phyloP scores from a whole-genome alignment of 768 basidiomycete species.

The Panellus pusillus region DNA sequence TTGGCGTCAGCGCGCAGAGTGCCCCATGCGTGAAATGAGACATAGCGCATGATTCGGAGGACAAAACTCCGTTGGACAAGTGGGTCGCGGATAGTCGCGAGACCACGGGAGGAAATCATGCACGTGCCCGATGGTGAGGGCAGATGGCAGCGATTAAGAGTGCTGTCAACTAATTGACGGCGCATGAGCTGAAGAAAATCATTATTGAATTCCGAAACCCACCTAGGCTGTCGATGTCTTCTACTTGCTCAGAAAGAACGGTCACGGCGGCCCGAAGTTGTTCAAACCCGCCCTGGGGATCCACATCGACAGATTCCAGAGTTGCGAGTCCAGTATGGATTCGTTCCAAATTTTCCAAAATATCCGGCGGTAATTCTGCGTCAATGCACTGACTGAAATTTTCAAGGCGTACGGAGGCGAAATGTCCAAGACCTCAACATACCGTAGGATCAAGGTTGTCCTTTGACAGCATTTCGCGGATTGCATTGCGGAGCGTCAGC shows the following conservation, averaged over 20 bases:
- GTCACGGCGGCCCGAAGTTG: constrained; percentile 39
- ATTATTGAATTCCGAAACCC: constrained; percentile 1
- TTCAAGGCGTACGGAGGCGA: not conserved
- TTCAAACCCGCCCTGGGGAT: constrained; percentile 32
- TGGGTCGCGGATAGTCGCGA: constrained; percentile 35
- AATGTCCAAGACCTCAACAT: constrained; percentile 5
- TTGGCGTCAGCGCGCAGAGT: constrained; percentile 59
- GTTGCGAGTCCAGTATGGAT: constrained; percentile 32
- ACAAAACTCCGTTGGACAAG: constrained; percentile 43
- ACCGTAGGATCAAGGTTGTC: constrained; percentile 20
- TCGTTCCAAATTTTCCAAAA: constrained; percentile 31
- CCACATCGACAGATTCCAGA: constrained; percentile 33
- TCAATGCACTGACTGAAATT: not conserved
- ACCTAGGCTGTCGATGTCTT: constrained; percentile 50
- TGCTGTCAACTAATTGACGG: constrained; percentile 35
- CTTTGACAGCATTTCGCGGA: constrained; percentile 50
- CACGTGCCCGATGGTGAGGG: constrained; percentile 54
- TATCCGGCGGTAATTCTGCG: constrained; percentile 28
- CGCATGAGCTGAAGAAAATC: not conserved
- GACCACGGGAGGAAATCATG: constrained; percentile 39
- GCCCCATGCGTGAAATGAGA: constrained; percentile 80
- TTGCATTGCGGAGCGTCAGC: constrained; percentile 69
- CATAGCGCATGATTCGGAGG: constrained; percentile 62
- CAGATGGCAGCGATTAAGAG: constrained; percentile 34
- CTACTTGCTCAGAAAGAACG: constrained; percentile 34